Base-by-base conservation (phyloP, 2,329 filamentous ascomycete species). In the Orbilia brochopaga region DNA sequence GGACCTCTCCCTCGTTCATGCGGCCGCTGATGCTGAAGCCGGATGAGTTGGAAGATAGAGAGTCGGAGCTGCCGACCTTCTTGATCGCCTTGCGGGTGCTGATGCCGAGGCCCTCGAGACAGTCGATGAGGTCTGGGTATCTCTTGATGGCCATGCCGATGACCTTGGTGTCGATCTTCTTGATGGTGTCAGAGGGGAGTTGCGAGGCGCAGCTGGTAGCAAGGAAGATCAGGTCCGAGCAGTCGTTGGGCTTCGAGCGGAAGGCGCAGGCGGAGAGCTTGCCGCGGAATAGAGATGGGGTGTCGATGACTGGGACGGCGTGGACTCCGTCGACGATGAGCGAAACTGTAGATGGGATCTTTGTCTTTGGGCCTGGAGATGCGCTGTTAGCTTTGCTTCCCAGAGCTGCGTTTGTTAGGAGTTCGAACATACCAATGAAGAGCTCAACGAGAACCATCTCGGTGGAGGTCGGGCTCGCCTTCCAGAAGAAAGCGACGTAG, bases 401-500 rank as follows among this genome's bases (percentile, higher is more conserved):
- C 4, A 60, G 48, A 21, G 48, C 37, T 4, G 19, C 13, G 7
- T 6, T 1, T 32, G 1, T 56, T 19, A 21, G 35, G 24, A 17
- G 15, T 59, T 54, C 21, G 17, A 63, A 63, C 48, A 63, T 74
- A 19, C 74, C 74, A 42, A 76, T 73, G 60, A 77, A 77, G 54
- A 77, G 75, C 65, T 77, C 76, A 21, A 77, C 76, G 17, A 77
- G 73, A 19, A 77, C 76, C 75, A 76, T 76, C 21, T 74, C 70
- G 15, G 62, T 70, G 6, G 64, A 70, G 13, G 57, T 48, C 21
- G 74, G 72, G 19, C 56, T 65, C 10, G 73, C 57, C 23, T 76
- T 75, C 76, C 76, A 77, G 73, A 77, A 76, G 61, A 75, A 77
- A n/a, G 76, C 76, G 8, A 77, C 76, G 57, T 77, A 77, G 61